Percentiles rank a stretch among this genome's conserved stretches.
phyloP scores from a whole-genome alignment of 305 asterid genomes.

The Andrographis paniculata region DNA sequence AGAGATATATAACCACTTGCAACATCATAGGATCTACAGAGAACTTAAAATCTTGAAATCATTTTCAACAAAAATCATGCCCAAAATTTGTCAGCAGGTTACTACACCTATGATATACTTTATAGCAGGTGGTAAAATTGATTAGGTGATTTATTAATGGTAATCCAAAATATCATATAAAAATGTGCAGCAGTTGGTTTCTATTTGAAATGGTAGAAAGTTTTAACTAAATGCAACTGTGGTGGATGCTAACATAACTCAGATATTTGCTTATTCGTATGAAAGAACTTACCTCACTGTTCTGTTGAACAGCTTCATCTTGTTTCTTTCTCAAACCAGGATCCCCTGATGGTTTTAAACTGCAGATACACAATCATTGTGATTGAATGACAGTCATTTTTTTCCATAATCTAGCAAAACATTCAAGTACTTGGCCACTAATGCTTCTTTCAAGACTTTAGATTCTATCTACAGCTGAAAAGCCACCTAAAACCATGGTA shows the following conservation, averaged over 20 bases:
- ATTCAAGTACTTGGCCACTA: background rate
- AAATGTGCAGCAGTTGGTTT: background rate
- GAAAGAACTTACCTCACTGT: constrained; percentile 44
- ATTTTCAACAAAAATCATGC: background rate
- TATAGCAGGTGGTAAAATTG: constrained; percentile 2
- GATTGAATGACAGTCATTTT: background rate
- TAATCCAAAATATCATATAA: constrained; percentile 2
- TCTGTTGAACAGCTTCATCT: constrained; percentile 38
- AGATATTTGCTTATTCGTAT: constrained; percentile 8
- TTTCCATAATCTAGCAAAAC: too few relatives aligned
- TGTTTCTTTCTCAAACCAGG: constrained; percentile 53
- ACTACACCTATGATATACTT: constrained; percentile 5
- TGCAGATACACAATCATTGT: constrained; percentile 28
- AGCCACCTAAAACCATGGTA: too few relatives aligned
- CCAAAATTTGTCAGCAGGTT: constrained; percentile 7
- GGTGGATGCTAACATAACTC: constrained; percentile 3
- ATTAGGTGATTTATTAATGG: constrained; percentile 2
- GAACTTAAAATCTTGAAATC: background rate
- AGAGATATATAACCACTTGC: too few relatives aligned
- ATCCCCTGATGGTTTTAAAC: constrained; percentile 58
- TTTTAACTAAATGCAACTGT: constrained; percentile 1
- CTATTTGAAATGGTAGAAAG: constrained; percentile 2
- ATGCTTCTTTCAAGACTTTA: background rate
- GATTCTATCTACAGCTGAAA: too few relatives aligned
- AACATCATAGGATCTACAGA: too few relatives aligned